Base-by-base conservation (phyloP, 371 early-diverging fungal genomes). In the Lichtheimia ramosa region DNA sequence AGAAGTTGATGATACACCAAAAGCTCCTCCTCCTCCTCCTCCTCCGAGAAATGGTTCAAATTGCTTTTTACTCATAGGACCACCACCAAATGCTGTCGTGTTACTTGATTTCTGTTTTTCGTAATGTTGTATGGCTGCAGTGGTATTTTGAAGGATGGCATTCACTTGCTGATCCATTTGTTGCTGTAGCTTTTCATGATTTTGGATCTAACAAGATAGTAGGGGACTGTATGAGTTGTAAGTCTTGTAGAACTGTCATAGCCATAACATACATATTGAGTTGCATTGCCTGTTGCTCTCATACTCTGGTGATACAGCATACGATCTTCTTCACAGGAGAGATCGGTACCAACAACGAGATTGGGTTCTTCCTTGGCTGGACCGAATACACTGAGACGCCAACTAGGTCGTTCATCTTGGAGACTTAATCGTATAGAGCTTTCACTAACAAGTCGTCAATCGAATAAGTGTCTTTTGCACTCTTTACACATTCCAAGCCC, bases 341-440 rank as follows among this genome's bases (percentile, higher is more conserved):
- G 59, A 50, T 87, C 87, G 7, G 75, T 74, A 14, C 84, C 87
- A 2, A 75, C 74, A 54, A 87, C 77, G 58, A 87, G 34, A 46
- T 85, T 87, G 14, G 85, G 85, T 48, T 87, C 87, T 48, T 83
- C 85, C 63, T 87, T 87, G 48, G 81, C 85, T 39, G 87, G 87
- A 6, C 72, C 87, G 68, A 75, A 87, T 3, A 81, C 80, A 56
- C 83, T 81, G 0, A 82, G 59, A 34, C 65, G 72, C 64, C 83
- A 81, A 10, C 66, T 18, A 3, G 87, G 85, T 43, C 83, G 68
- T 43, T 83, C 83, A 25, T 64, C 60, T 6, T 70, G 75, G 12
- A 87, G 34, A 51, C 81, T 73, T 8, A 59, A 55, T 40, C 62
- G 68, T 43, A 86, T 56, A 3, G 84, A 74, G 2, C 56, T 55